Conservation (phyloP, 345 rosid species). For the Heritiera fomes region DNA sequence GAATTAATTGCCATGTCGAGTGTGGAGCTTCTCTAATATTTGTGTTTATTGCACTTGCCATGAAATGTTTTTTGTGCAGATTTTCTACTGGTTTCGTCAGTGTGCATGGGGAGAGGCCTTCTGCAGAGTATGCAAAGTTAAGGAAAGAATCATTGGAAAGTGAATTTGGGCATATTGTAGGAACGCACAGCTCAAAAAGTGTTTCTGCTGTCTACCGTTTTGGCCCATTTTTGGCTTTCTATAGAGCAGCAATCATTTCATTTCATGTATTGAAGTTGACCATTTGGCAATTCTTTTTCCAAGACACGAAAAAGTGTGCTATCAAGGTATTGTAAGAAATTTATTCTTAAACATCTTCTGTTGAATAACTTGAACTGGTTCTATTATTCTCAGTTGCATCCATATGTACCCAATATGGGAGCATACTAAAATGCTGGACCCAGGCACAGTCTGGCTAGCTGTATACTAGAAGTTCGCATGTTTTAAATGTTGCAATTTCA, state of each 20-base stretch:
- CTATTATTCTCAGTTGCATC: background rate
- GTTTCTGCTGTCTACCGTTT: constrained; percentile 59
- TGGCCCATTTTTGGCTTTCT: constrained; percentile 84
- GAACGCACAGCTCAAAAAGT: constrained; percentile 58
- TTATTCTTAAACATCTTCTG: background rate
- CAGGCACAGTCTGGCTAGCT: background rate
- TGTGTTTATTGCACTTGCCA: background rate
- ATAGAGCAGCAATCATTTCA: constrained; percentile 86
- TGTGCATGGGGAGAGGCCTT: constrained; percentile 80
- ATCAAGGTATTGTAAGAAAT: constrained; percentile 49
- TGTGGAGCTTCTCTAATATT: background rate
- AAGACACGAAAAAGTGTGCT: constrained; percentile 73
- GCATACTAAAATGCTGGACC: background rate
- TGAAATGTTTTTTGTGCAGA: constrained; percentile 38
- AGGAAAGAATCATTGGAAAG: constrained; percentile 96
- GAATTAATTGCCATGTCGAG: background rate
- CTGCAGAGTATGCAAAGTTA: constrained; percentile 78
- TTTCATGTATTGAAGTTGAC: constrained; percentile 74
- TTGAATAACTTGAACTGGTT: background rate
- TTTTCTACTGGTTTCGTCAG: constrained; percentile 64
- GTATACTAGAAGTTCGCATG: no score
- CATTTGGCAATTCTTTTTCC: constrained; percentile 65
- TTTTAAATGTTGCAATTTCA: background rate
- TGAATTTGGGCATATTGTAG: constrained; percentile 77
- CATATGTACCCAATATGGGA: background rate